phyloP scores from a whole-genome alignment of 257 asterid genomes.

The Solanum paucissectum region DNA sequence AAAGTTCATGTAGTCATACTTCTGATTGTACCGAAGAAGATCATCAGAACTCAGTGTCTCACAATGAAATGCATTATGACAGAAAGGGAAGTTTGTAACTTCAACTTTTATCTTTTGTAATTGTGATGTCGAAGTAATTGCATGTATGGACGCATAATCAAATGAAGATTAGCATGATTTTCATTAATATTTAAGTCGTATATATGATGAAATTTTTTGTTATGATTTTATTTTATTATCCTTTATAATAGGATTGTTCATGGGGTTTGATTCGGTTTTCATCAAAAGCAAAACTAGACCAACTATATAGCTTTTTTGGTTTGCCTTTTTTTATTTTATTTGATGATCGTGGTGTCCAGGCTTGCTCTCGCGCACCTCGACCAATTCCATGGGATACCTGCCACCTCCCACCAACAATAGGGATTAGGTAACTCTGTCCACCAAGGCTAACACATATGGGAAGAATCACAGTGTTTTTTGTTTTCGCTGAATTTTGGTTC shows the following conservation, averaged over 20 bases:
- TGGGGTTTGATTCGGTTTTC: not conserved
- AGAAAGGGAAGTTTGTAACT: not conserved
- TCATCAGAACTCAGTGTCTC: not conserved
- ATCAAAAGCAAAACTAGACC: not conserved
- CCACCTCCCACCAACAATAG: not conserved
- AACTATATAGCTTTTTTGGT: not conserved
- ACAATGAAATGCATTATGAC: not conserved
- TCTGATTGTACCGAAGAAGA: not conserved
- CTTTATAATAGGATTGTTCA: not conserved
- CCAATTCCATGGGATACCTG: not conserved
- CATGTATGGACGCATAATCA: not conserved
- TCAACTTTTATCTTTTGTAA: not conserved
- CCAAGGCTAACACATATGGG: not conserved
- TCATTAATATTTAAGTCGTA: not conserved
- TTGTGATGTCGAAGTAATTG: not conserved
- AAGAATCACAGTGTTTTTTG: not conserved
- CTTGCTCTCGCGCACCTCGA: accelerated
- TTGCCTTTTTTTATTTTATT: too few relatives aligned
- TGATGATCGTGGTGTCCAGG: not conserved
- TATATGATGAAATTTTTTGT: not conserved
- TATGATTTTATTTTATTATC: not conserved
- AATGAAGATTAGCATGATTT: not conserved
- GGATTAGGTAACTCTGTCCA: not conserved
- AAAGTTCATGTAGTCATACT: not conserved
- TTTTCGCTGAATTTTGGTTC: too few relatives aligned